Evolutionary conservation across 129 eudicot genomes (phyloP).

Genomic region (Ambrosia artemisiifolia): DNA sequence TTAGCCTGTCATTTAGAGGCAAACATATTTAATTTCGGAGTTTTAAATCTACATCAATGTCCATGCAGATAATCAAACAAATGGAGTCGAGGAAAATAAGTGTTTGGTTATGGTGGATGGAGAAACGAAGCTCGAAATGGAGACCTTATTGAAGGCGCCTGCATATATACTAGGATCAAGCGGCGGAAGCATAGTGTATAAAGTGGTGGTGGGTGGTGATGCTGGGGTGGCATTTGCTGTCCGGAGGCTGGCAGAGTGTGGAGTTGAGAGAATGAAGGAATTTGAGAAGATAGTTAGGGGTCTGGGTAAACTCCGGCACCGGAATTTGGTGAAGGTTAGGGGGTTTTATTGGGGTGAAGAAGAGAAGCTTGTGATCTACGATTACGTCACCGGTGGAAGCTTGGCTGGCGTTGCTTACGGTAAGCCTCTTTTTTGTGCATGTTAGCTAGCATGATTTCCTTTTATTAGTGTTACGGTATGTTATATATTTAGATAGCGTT

Average conservation of each 20-base stretch:
- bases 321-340: constrained; percentile 61
- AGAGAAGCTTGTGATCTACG: constrained; percentile 77
- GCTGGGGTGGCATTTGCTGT: constrained; percentile 60
- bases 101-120: constrained; percentile 80
- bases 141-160: constrained; percentile 72
- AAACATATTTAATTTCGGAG: too few relatives aligned
- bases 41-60: too few relatives aligned
- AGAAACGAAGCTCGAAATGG: constrained; percentile 73
- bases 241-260: constrained; percentile 68
- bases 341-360: constrained; percentile 88
- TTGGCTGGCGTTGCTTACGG: constrained; percentile 60
- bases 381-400: constrained; percentile 77
- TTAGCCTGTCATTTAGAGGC: too few relatives aligned
- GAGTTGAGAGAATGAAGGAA: constrained; percentile 48
- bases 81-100: not conserved
- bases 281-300: constrained; percentile 65
- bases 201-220: constrained; percentile 76
- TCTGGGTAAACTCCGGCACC: constrained; percentile 61
- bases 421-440: constrained; percentile 36
- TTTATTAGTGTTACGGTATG: not conserved
- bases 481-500: too few relatives aligned
- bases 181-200: constrained; percentile 70
- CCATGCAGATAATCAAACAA: not conserved
- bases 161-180: constrained; percentile 83
- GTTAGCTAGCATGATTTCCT: constrained; percentile 3